Evolutionary conservation across 164 flowering plant genomes (phyloP).

Genomic region (Magnolia officinalis): DNA sequence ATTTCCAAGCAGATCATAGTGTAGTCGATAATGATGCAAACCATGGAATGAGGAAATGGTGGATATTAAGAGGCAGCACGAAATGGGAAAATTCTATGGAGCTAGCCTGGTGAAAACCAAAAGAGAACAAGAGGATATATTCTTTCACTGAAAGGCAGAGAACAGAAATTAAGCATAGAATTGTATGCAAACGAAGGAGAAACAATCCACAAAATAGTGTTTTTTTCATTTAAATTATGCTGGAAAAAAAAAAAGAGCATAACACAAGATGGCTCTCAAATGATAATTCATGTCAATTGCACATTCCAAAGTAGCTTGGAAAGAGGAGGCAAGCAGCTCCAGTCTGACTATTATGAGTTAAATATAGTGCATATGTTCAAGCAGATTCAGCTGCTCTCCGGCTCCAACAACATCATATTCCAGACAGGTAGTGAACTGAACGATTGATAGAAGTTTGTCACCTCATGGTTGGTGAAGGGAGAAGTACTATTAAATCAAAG

Average conservation of each 20-base stretch:
- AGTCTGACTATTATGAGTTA: slow-evolving; percentile 62
- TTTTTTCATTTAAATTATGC: too few relatives aligned
- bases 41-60: neutral
- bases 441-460: neutral
- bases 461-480: neutral
- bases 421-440: neutral
- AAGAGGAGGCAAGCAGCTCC: too few relatives aligned
- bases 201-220: too few relatives aligned
- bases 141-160: too few relatives aligned
- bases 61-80: neutral
- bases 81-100: neutral
- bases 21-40: neutral
- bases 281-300: too few relatives aligned
- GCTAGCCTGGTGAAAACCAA: neutral
- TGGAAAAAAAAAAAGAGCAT: too few relatives aligned
- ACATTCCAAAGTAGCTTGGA: too few relatives aligned
- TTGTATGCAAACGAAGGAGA: too few relatives aligned
- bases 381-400: neutral
- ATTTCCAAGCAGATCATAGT: neutral
- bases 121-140: neutral
- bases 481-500: neutral
- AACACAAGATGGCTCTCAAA: too few relatives aligned
- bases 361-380: slow-evolving; percentile 56
- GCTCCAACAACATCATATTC: neutral
- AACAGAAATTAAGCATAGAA: too few relatives aligned